Conservation (phyloP, 371 early-diverging fungal species). For the Mortierella sp. region DNA sequence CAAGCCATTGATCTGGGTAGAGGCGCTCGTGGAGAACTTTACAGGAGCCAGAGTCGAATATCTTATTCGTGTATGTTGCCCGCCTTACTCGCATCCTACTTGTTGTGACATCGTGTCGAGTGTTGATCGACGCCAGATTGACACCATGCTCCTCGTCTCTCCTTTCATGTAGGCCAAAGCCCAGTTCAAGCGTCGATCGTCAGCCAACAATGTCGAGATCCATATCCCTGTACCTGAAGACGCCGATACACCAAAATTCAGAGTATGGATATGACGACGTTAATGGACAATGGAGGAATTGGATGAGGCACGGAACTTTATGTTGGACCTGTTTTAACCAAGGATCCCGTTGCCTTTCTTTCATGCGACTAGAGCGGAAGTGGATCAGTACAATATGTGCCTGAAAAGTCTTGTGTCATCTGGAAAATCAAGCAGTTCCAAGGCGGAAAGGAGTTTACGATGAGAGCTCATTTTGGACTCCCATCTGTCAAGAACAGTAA, state of each 20-base stretch:
- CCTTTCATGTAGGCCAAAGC: conserved; percentile 78
- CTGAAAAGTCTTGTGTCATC: conserved; percentile 92
- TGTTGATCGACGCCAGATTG: not conserved
- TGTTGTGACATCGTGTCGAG: no score
- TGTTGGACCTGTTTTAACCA: no score
- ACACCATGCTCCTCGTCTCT: not conserved
- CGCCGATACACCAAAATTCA: conserved; percentile 97
- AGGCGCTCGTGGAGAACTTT: conserved; percentile 93
- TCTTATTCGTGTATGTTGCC: conserved; percentile 82
- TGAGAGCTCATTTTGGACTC: conserved; percentile 96
- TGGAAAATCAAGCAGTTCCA: conserved; percentile 99
- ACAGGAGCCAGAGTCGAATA: conserved; percentile 95
- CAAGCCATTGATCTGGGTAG: conserved; percentile 97
- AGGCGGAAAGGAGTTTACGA: conserved; percentile 95
- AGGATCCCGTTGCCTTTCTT: not conserved
- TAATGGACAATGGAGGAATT: no score
- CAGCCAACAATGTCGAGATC: conserved; percentile 98
- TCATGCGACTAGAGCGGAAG: conserved; percentile 68
- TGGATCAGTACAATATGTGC: conserved; percentile 93
- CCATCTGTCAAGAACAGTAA: conserved; percentile 93
- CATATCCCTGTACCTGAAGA: conserved; percentile 97
- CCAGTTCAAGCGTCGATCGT: conserved; percentile 96
- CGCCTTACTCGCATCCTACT: not conserved
- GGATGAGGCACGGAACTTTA: no score
- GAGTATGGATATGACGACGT: conserved; percentile 60